Evolutionary conservation across 148 eudicot species (phyloP).

Genomic region (Dysphania ambrosioides): DNA sequence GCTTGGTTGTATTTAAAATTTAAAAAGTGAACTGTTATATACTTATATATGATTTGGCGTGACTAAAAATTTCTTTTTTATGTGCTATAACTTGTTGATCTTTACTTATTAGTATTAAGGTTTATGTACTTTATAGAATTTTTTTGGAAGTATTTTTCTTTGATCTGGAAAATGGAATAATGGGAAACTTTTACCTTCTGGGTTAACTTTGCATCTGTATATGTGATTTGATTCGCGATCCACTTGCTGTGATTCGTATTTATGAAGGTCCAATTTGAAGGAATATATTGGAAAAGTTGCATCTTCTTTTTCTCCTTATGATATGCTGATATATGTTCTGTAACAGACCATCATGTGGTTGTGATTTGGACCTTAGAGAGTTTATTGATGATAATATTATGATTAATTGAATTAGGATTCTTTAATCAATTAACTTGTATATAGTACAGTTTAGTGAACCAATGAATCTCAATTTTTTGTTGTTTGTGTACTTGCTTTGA

Average conservation of each 20-base stretch:
- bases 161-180: not conserved
- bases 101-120: too few relatives aligned
- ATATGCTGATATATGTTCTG: not conserved
- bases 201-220: not conserved
- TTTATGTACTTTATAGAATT: too few relatives aligned
- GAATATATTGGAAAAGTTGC: slow-evolving; percentile 2
- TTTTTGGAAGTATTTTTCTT: not conserved
- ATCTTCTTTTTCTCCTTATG: not conserved
- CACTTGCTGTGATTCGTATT: slow-evolving; percentile 17
- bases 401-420: not conserved
- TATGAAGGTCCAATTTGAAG: not conserved
- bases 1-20: too few relatives aligned
- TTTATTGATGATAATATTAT: not conserved
- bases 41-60: too few relatives aligned
- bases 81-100: not conserved
- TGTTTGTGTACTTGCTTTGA: not conserved
- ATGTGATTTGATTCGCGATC: not conserved
- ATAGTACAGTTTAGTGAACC: not conserved
- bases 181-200: not conserved
- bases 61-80: too few relatives aligned
- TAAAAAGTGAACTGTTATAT: too few relatives aligned
- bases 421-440: not conserved
- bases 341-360: slow-evolving; percentile 10
- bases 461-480: not conserved
- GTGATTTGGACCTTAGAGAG: not conserved